Base-by-base conservation (phyloP, 1,284 basidiomycete genomes). In the Schizopora paradoxa region DNA sequence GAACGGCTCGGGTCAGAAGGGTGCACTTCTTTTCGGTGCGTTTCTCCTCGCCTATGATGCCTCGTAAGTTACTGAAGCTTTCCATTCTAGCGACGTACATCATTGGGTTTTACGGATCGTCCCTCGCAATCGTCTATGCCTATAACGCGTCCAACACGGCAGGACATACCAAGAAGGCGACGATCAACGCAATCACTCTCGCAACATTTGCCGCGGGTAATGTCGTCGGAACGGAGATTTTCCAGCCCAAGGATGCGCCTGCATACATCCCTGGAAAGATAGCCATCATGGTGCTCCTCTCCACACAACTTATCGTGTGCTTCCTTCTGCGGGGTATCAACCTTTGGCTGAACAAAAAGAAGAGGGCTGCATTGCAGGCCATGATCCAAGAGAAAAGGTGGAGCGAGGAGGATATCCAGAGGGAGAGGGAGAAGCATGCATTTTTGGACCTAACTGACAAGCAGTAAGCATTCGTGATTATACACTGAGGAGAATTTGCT, bases 111-210 rank as follows among this genome's bases (percentile, higher is more conserved):
- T 82, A 77, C 53, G 79, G 79, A 6, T 77, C 75, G 38, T 72
- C 78, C 0, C 61, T 84, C 2, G 72, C 79, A 0, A 72, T 74
- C 0, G 68, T 85, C 14, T 85, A 82, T 52, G 76, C 78, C 0
- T 84, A 80, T 55, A 82, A 82, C 45, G 78, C 79, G 1, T 76
- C 74, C 39, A 83, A 85, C 56, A 82, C 76, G 0, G 73, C 73
- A 33, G 82, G 81, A 2, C 75, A 79, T 43, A 84, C 79, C 1
- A 84, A 85, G 67, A 85, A 84, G 65, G 68, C 66, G 48, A 79
- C 77, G 1, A 67, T 82, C 48, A 82, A 83, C 52, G 74, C 76
- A 1, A 64, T 82, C 64, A 82, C 79, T 0, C 62, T 84, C 1
- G 65, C 71, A 1, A 63, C 74, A 0, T 83, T 83, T 59, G 72